Evolutionary conservation across 352 stramenopile species (phyloP).

Genomic region (Halophytophthora polymorphica): DNA sequence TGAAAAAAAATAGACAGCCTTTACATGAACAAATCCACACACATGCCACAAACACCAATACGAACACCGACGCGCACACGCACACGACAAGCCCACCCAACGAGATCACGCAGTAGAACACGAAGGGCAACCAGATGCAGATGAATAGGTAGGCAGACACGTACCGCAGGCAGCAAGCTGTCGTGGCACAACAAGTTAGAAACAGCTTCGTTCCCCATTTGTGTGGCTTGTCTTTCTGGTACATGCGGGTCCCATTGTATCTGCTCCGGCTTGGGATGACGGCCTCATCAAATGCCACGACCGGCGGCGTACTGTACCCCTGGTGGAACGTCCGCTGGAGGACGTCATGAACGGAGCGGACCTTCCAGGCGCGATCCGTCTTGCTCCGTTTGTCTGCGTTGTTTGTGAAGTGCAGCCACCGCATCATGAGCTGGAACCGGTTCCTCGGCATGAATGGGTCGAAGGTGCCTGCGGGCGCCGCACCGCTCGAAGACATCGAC

Average conservation of each 20-base stretch:
- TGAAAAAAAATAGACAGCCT: not conserved
- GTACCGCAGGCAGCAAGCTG: slow-evolving; percentile 10
- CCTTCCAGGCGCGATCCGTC: slow-evolving; percentile 4
- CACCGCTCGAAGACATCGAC: not conserved
- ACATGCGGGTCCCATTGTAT: slow-evolving; percentile 7
- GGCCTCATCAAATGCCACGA: slow-evolving; percentile 12
- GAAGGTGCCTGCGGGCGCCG: too few relatives aligned
- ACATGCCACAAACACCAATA: not conserved
- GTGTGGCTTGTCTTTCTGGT: slow-evolving; percentile 16
- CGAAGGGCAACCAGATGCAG: too few relatives aligned
- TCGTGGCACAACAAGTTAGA: slow-evolving; percentile 15
- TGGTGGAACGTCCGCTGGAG: slow-evolving; percentile 4
- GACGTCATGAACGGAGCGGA: slow-evolving; percentile 1
- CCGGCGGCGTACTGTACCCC: not conserved
- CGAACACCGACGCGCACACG: not conserved
- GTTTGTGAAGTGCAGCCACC: too few relatives aligned
- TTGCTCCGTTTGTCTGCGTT: too few relatives aligned
- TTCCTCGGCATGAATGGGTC: too few relatives aligned
- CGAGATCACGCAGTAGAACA: too few relatives aligned
- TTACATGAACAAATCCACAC: too few relatives aligned
- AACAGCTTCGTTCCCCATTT: slow-evolving; percentile 18
- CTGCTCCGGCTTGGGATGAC: slow-evolving; percentile 8
- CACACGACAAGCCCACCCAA: not conserved
- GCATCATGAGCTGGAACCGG: too few relatives aligned
- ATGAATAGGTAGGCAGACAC: too few relatives aligned